phyloP scores from a whole-genome alignment of 805 yeast genomes.

The Jamesozyma hellenica region DNA sequence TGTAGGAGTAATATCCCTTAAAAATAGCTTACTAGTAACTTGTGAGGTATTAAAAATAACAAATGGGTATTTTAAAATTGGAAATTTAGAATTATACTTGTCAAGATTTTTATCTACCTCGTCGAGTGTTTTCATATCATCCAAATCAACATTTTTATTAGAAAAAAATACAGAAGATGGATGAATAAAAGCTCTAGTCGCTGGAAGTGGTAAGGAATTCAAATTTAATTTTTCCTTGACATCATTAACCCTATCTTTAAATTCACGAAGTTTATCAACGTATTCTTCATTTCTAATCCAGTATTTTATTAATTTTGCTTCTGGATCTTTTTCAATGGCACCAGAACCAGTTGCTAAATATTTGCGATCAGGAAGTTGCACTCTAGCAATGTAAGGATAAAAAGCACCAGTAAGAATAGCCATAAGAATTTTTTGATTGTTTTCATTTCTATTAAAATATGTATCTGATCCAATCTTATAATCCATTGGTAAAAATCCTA shows the following conservation, averaged over 20 bases:
- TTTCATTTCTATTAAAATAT: conserved; percentile 41
- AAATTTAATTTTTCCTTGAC: background rate
- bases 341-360: conserved; percentile 63
- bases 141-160: conserved; percentile 24
- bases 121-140: conserved; percentile 17
- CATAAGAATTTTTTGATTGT: conserved; percentile 43
- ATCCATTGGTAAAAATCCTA: conserved; percentile 60
- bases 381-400: conserved; percentile 74
- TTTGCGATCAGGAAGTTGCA: conserved; percentile 74
- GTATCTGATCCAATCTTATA: conserved; percentile 29
- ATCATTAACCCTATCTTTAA: conserved; percentile 8
- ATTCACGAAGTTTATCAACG: conserved; percentile 23
- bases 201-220: conserved; percentile 35
- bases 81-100: conserved; percentile 24
- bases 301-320: conserved; percentile 57
- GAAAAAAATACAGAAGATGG: conserved; percentile 75
- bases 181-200: conserved; percentile 69
- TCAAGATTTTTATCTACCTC: conserved; percentile 13
- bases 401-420: conserved; percentile 71
- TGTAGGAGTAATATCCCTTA: conserved; percentile 74
- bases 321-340: conserved; percentile 77
- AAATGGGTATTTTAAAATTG: conserved; percentile 43
- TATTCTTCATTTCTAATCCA: conserved; percentile 62
- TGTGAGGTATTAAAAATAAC: conserved; percentile 52
- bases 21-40: conserved; percentile 55